Evolutionary conservation across 192 early-diverging fungal genomes (phyloP), one percentile per base, ranked within the genome.

Genomic region (Coemansia reversa): DNA sequence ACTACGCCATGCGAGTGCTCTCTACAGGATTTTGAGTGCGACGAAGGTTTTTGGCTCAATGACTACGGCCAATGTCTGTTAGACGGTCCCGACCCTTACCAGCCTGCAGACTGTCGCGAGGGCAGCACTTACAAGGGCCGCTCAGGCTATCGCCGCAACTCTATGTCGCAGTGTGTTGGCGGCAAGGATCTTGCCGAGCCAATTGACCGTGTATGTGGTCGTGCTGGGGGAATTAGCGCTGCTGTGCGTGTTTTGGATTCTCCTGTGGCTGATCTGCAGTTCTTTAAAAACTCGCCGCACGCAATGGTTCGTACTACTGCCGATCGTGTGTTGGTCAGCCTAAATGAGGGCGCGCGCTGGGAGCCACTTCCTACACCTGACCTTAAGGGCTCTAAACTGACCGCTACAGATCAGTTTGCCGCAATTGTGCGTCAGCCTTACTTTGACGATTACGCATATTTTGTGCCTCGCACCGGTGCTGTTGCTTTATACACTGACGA

Each of bases 21-120:
- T 3, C 65, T 85, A 4, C 74, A 70, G 20, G 96, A 98, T 77
- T 98, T 79, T 68, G 93, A 95, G 86, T 98, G 96, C 67, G 93
- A 90, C 45, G 83, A 86, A 83, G 84, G 87, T 9, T 98, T 92
- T 69, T 95, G 88, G 84, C 85, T 81, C 28, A 81, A 92, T 55
- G 83, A 75, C 28, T 70, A 86, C 16, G 88, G 88, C 42, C 63
- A 85, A 47, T 95, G 93, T 58, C 81, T 78, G 4, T 73, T 85
- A 8, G 83, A 86, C 52, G 91, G 89, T 7, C 83, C 72, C 16
- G 92, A 97, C 61, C 92, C 93, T 7, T 73, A 87, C 12, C 87
- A 89, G 69, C 94, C 95, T 0, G 58, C 66, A 1, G 78, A 83
- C 49, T 96, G 96, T 66, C 81, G 78, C 18, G 65, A 67, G 0